Evolutionary conservation across 148 eudicot species (phyloP), one percentile per base, ranked within the genome.

Genomic region (Camellia japonica): DNA sequence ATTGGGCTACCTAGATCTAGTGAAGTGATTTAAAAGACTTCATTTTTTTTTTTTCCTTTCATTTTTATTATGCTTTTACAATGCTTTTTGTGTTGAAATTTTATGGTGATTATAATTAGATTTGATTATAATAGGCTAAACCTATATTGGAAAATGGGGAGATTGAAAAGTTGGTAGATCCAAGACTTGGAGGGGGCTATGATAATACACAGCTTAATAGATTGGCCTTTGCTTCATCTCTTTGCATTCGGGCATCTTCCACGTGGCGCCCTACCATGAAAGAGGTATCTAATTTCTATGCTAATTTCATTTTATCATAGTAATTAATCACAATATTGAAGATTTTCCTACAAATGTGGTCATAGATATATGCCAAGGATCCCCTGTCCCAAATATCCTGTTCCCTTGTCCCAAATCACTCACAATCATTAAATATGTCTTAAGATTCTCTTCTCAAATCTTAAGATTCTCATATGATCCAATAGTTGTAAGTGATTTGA

Each of bases 261-360:
- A 77, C 84, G n/a, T 96, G 99, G 94, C 94, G 98, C 13, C 98
- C 99, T 49, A 85, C 90, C 76, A 96, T 96, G 90, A 89, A 84
- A 79, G 92, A 96, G 98, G 99, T 96, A 68, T 62, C 52, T 67
- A 56, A 14, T 66, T 19, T 10, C 23, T 44, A 69, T 70, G 23
- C 52, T 51, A 58, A n/a, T 58, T 58, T 58, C 13, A 58, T 58
- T 58, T 7, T 14, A 49, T 49, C 52, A 49, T 49, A 49, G 52
- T 49, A 49, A 49, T 30, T 30, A 49, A 49, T 49, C 38, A 30
- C 38, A 30, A 30, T 1, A 30, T 30, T 30, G 38, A 30, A 30
- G 38, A 30, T 30, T 30, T 30, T 30, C 38, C 38, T 30, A 30
- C 38, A 30, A 30, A 30, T 30, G 38, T 30, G 38, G 38, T 30